phyloP scores from a whole-genome alignment of 257 asterid species.

The Cinchona pubescens region DNA sequence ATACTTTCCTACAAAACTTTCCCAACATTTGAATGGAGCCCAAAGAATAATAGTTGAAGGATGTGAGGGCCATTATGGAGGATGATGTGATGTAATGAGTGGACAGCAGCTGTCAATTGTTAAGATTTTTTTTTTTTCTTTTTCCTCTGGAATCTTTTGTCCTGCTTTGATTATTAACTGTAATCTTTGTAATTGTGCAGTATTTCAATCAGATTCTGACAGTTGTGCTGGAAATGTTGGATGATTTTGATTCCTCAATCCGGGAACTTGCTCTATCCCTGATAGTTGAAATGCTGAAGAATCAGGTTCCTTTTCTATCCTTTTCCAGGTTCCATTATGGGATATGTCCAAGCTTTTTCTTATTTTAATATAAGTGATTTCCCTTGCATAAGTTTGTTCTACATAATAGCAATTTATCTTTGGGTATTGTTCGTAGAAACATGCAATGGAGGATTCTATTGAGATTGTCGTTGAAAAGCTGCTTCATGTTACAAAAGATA shows the following conservation, averaged over 20 bases:
- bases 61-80: neutral
- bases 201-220: conserved; percentile 95
- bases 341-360: neutral
- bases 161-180: conserved; percentile 11
- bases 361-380: conserved; percentile 4
- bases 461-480: conserved; percentile 89
- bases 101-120: neutral
- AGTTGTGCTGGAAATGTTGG: conserved; percentile 84
- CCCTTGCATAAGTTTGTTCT: conserved; percentile 1
- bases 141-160: neutral
- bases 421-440: conserved; percentile 51
- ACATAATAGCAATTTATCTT: neutral
- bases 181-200: conserved; percentile 44
- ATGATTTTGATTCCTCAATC: conserved; percentile 76
- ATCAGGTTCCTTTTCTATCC: conserved; percentile 53
- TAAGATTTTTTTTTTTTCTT: conserved; percentile 2
- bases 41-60: neutral
- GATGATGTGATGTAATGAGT: neutral
- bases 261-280: conserved; percentile 75
- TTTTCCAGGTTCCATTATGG: neutral
- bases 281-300: conserved; percentile 84
- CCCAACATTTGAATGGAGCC: neutral
- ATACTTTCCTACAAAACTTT: neutral
- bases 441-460: conserved; percentile 85
- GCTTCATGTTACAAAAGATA: conserved; percentile 80